These are phyloP conservation scores for Smittium mucronatum DNA, from an alignment of 371 early-diverging fungal genomes.

Conservation along the genomic window DNA sequence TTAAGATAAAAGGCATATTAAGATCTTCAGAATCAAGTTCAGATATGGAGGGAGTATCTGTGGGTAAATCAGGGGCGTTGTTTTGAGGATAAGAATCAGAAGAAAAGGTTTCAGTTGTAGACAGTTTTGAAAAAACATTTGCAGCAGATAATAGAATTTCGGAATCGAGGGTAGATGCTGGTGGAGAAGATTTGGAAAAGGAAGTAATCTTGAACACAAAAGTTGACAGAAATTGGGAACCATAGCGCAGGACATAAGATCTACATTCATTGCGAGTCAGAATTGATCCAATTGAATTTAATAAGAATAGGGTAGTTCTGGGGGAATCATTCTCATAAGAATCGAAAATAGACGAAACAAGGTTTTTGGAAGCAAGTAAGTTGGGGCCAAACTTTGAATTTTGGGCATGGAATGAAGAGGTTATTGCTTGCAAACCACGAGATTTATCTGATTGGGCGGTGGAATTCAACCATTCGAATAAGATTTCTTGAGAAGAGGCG, in stretches of 20 bases:
- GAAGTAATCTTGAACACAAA: too few relatives aligned
- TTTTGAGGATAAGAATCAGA: too few relatives aligned
- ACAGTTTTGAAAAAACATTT: too few relatives aligned
- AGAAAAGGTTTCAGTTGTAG: too few relatives aligned
- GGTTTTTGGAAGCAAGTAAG: not conserved
- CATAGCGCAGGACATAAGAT: not conserved
- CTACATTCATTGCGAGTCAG: not conserved
- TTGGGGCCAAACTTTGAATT: not conserved
- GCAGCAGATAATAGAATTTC: too few relatives aligned
- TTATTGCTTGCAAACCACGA: not conserved
- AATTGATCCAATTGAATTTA: not conserved
- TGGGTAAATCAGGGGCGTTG: too few relatives aligned
- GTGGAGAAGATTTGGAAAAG: too few relatives aligned
- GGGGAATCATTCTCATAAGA: not conserved
- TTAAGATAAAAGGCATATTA: too few relatives aligned
- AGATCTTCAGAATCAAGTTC: too few relatives aligned
- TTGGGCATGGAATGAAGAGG: not conserved
- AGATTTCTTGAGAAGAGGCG: not conserved
- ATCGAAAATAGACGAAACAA: constrained; percentile 2
- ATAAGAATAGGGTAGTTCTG: not conserved
- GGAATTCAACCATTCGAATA: constrained; percentile 4
- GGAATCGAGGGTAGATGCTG: too few relatives aligned
- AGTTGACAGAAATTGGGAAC: too few relatives aligned
- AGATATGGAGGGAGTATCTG: too few relatives aligned
- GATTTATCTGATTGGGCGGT: constrained; percentile 4